Conservation (phyloP, 2,329 filamentous ascomycete genomes). For the Trichoderma cornu-damae region DNA sequence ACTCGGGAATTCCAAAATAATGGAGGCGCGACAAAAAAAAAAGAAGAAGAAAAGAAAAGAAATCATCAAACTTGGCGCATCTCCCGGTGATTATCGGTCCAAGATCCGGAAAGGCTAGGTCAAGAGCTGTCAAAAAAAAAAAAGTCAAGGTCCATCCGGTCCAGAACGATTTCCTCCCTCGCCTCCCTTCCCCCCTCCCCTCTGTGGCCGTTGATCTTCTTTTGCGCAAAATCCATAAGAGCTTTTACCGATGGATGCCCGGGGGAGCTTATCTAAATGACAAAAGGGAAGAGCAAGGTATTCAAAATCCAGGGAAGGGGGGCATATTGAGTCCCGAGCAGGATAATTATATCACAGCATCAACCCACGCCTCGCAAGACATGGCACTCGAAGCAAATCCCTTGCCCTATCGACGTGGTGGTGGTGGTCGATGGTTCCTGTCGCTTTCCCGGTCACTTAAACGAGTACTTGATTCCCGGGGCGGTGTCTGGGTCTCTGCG, state of each 20-base stretch:
- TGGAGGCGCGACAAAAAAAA: conserved; percentile 2
- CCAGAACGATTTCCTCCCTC: background rate
- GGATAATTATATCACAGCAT: conserved; percentile 28
- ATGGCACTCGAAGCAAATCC: conserved; percentile 8
- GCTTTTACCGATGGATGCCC: conserved; percentile 21
- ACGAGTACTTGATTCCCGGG: conserved; percentile 35
- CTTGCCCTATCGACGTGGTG: conserved; percentile 34
- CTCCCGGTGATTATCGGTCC: conserved; percentile 11
- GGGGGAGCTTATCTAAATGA: conserved; percentile 3
- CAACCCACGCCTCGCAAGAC: conserved; percentile 28
- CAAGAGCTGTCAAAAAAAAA: background rate
- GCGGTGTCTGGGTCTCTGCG: conserved; percentile 37
- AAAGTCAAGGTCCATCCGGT: conserved; percentile 10
- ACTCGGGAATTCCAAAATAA: background rate
- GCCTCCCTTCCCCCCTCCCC: too few relatives aligned
- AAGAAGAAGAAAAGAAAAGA: conserved; percentile 8
- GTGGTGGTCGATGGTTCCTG: conserved; percentile 37
- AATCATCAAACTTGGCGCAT: conserved; percentile 14
- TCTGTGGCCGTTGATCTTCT: background rate
- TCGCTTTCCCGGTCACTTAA: conserved; percentile 41
- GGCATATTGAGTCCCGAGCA: conserved; percentile 26
- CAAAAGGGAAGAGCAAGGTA: conserved; percentile 17
- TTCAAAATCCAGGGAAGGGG: conserved; percentile 27
- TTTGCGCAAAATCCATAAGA: conserved; percentile 11
- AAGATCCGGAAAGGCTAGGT: conserved; percentile 7